These are phyloP conservation scores for Sphaceloma murrayae DNA, from an alignment of 2,329 filamentous ascomycete species.

Conservation along the genomic window DNA sequence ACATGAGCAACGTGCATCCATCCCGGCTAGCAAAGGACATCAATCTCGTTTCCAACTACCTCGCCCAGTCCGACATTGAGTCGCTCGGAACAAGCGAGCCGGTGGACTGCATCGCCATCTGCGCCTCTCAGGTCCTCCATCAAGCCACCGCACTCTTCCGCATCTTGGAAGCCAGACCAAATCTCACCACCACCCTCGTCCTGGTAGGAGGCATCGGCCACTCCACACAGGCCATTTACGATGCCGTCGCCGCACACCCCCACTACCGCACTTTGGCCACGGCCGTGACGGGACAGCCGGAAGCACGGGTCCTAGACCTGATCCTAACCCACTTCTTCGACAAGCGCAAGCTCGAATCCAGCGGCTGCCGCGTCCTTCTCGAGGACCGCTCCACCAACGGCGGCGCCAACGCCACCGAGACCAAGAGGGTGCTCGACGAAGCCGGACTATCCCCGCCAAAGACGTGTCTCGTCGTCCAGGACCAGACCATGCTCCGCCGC, in stretches of 20 bases:
- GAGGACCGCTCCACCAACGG: slow-evolving; percentile 41
- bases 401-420: slow-evolving; percentile 36
- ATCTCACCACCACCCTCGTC: slow-evolving; percentile 31
- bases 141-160: slow-evolving; percentile 31
- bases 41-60: slow-evolving; percentile 27
- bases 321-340: slow-evolving; percentile 30
- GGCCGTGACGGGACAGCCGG: slow-evolving; percentile 30
- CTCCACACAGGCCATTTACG: slow-evolving; percentile 36
- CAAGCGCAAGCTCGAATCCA: slow-evolving; percentile 20
- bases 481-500: slow-evolving; percentile 38
- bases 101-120: slow-evolving; percentile 34
- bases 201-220: slow-evolving; percentile 40
- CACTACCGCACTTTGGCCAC: slow-evolving; percentile 24
- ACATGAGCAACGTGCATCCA: not conserved
- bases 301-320: slow-evolving; percentile 32
- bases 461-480: slow-evolving; percentile 34
- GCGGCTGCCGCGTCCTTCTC: slow-evolving; percentile 30
- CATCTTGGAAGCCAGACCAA: slow-evolving; percentile 25
- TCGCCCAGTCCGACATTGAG: slow-evolving; percentile 25
- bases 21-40: slow-evolving; percentile 22
- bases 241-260: slow-evolving; percentile 30
- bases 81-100: slow-evolving; percentile 20
- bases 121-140: slow-evolving; percentile 33
- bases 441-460: slow-evolving; percentile 22
- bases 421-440: slow-evolving; percentile 29